Base-by-base conservation (phyloP, 2,329 filamentous ascomycete genomes). In the Microdochium paspali region DNA sequence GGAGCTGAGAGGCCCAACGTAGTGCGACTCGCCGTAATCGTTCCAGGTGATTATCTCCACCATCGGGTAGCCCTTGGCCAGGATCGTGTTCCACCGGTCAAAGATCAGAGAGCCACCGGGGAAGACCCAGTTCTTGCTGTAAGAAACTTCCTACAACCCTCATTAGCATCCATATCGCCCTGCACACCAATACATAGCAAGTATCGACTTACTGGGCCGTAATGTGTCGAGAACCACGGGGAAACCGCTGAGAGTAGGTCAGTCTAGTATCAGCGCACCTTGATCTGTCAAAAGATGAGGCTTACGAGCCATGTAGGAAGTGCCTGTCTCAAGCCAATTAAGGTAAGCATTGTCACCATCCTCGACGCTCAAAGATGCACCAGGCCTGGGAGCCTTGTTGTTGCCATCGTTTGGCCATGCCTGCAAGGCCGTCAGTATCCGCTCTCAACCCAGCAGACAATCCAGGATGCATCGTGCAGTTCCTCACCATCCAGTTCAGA, bases 31-130 rank as follows among this genome's bases (percentile, higher is more conserved):
- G 28, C 76, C 76, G 44, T 72, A 78, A 55, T 79, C 66, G 46
- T 68, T 69, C 64, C 64, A 68, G n/a, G 70, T 70, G 18, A 73
- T 58, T 25, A 73, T 68, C 54, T 68, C 64, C 5, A 79, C 59
- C 48, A 74, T 76, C 4, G 68, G 64, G 15, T 74, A 73, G 15
- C 66, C 59, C n/a, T 73, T 54, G 6, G 57, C 53, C 10, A 75
- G 52, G 20, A 76, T 66, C 47, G 66, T 52, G 21, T 73, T 65
- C 79, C 79, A 82, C 24, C 79, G 74, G 48, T 77, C 65, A 50
- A 72, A 75, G 73, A 80, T 81, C 6, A 83, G 62, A 39, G 73
- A 65, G 50, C 82, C 79, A 7, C 76, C 72, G 3, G 72, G 72
- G 66, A 78, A 84, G 1, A 82, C 66, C 69, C 73, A 78, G 54